Evolutionary conservation across 1,139 yeast species (phyloP).

Genomic region (Keqinozyma sinolaborantium): DNA sequence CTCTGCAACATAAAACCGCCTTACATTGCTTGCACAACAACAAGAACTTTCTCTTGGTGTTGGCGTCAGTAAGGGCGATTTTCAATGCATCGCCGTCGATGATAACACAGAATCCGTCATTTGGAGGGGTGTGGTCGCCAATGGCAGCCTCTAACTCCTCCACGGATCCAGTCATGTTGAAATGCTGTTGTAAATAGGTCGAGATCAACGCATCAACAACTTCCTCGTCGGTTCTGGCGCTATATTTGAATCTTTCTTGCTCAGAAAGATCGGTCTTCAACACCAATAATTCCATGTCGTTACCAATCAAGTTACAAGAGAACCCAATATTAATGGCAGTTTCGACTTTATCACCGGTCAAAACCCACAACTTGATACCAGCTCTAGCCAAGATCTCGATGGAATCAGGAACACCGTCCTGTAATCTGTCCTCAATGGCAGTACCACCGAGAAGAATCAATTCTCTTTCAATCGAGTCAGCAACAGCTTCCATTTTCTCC

Average conservation of each 20-base stretch:
- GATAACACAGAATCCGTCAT: constrained; percentile 73
- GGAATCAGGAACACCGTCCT: constrained; percentile 51
- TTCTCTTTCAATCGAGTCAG: constrained; percentile 45
- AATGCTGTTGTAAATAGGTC: constrained; percentile 58
- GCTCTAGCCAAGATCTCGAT: constrained; percentile 43
- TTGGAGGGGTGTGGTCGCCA: constrained; percentile 73
- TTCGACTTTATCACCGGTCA: constrained; percentile 51
- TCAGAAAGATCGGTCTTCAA: constrained; percentile 29
- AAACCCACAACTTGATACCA: constrained; percentile 50
- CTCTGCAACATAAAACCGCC: constrained; percentile 95
- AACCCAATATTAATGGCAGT: constrained; percentile 52
- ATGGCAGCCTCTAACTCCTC: constrained; percentile 62
- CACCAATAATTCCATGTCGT: constrained; percentile 44
- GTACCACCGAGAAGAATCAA: constrained; percentile 47
- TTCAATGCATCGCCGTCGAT: constrained; percentile 93
- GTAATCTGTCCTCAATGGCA: constrained; percentile 49
- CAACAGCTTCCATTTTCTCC: constrained; percentile 43
- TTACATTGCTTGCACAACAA: constrained; percentile 89
- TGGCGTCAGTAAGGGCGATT: constrained; percentile 58
- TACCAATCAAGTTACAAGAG: constrained; percentile 47
- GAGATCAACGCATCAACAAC: constrained; percentile 52
- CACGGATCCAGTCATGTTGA: constrained; percentile 58
- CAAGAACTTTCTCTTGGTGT: constrained; percentile 63
- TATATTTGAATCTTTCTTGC: constrained; percentile 22
- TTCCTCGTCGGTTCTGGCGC: constrained; percentile 16